Base-by-base conservation (phyloP, 2,329 filamentous ascomycete species). In the Trichothecium sympodiale region DNA sequence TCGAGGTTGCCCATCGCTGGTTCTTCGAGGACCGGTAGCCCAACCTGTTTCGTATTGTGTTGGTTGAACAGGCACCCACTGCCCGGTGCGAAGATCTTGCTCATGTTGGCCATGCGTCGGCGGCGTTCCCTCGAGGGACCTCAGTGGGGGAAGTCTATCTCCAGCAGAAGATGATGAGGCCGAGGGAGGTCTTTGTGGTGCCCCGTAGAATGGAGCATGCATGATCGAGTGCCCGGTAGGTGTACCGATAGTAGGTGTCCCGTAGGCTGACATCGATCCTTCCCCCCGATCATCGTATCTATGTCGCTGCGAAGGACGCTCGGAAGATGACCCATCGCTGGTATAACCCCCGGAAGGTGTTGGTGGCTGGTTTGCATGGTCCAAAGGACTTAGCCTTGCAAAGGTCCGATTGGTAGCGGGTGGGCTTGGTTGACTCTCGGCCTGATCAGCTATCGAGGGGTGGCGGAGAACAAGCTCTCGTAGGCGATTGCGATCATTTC, bases 401-500 rank as follows among this genome's bases (percentile, higher is more conserved):
- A 56, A 59, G 3, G 60, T 57, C 37, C 52, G 51, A 29, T 55
- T 57, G 12, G 53, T 50, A 13, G 59, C 52, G 3, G 51, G 50
- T 13, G 73, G 72, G 47, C 69, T 76, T n/a, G 62, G 61, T 7
- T 68, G 70, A 4, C 64, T 67, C 34, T 64, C 64, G 4, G 67
- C 71, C 34, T 66, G 59, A 25, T 74, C 64, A 45, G 65, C 65
- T 43, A 71, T 67, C 20, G 69, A 67, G 3, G 76, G 70, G 4
- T 74, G 73, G 42, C 74, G 69, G 33, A 68, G 58, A 1, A 86
- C 63, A 25, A 85, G 58, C n/a, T 79, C 74, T 35, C 76, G 68
- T 42, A 88, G 70, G 33, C 81, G 74, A 48, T 87, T 80, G 34
- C 83, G 68, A 46, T 91, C 83, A 8, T 65, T 64, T 31, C 77